phyloP scores from a whole-genome alignment of 75 land plant species.

The Sequoia sempervirens region DNA sequence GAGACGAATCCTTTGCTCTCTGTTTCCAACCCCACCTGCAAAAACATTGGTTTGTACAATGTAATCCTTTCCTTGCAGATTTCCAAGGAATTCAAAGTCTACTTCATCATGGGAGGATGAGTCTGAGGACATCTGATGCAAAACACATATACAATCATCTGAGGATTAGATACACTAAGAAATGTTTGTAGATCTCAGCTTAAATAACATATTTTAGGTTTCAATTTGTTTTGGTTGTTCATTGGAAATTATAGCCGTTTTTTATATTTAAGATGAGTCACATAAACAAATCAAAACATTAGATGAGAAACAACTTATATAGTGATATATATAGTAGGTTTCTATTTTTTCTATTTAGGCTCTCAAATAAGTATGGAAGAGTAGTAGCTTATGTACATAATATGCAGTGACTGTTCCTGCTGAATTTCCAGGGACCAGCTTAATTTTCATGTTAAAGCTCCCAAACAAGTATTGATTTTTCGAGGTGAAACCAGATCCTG shows the following conservation, averaged over 20 bases:
- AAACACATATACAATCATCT: background rate
- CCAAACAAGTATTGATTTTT: conserved; percentile 64
- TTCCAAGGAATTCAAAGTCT: conserved; percentile 70
- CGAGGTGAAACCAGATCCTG: conserved; percentile 66
- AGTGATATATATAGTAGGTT: background rate
- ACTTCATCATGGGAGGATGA: conserved; percentile 36
- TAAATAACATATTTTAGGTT: too few species aligned
- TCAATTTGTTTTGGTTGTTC: too few species aligned
- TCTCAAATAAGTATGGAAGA: conserved; percentile 44
- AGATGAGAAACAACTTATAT: background rate
- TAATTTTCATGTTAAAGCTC: conserved; percentile 61
- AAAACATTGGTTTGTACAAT: conserved; percentile 55
- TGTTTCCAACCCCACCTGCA: conserved; percentile 35
- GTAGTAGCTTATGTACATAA: conserved; percentile 38
- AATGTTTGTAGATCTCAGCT: too few species aligned
- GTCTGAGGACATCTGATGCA: conserved; percentile 26
- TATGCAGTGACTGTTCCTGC: conserved; percentile 46
- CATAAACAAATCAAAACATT: too few species aligned
- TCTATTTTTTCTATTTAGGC: background rate
- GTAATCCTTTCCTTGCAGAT: conserved; percentile 26
- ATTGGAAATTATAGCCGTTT: too few species aligned
- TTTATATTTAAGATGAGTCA: too few species aligned
- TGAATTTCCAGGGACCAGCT: conserved; percentile 45
- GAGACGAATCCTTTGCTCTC: conserved; percentile 45
- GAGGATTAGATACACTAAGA: too few species aligned